phyloP scores from a whole-genome alignment of 495 filamentous ascomycete genomes.

The Penicillium robsamsonii region DNA sequence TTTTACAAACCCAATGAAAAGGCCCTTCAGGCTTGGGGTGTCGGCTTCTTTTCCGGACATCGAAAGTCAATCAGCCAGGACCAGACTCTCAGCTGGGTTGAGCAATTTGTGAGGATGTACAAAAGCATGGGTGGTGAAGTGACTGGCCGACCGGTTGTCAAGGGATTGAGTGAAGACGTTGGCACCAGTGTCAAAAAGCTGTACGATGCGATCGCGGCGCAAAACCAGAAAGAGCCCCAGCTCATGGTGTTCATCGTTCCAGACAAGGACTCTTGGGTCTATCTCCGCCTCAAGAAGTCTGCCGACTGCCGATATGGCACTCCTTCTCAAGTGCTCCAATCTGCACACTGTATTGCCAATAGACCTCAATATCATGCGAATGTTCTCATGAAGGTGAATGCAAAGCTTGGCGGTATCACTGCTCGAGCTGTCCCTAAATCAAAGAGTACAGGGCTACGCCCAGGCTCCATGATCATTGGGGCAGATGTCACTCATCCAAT shows the following conservation, averaged over 20 bases:
- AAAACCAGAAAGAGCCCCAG: slow-evolving; percentile 51
- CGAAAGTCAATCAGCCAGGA: slow-evolving; percentile 39
- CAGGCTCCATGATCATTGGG: slow-evolving; percentile 73
- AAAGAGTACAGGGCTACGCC: slow-evolving; percentile 34
- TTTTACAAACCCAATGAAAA: slow-evolving; percentile 61
- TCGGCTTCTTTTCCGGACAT: slow-evolving; percentile 53
- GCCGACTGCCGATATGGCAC: slow-evolving; percentile 78
- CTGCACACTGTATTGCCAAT: slow-evolving; percentile 56
- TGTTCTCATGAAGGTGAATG: slow-evolving; percentile 90
- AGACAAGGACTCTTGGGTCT: slow-evolving; percentile 61
- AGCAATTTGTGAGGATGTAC: slow-evolving; percentile 61
- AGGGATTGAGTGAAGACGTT: slow-evolving; percentile 42
- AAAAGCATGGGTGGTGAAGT: slow-evolving; percentile 69
- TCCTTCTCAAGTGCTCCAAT: slow-evolving; percentile 69
- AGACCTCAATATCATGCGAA: slow-evolving; percentile 81
- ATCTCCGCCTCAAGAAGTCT: slow-evolving; percentile 77
- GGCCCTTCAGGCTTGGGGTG: slow-evolving; percentile 67
- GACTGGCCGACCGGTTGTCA: slow-evolving; percentile 28
- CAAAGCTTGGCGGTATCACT: slow-evolving; percentile 87
- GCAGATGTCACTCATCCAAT: slow-evolving; percentile 84
- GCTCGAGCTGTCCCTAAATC: slow-evolving; percentile 40
- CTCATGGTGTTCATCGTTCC: slow-evolving; percentile 70
- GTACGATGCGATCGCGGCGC: slow-evolving; percentile 49
- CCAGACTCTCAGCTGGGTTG: slow-evolving; percentile 54
- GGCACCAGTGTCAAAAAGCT: slow-evolving; percentile 52